Percentiles rank a stretch among this genome's conserved stretches.
These are phyloP conservation scores for Mrakia frigida DNA, from an alignment of 768 basidiomycete genomes.

Conservation along the genomic window DNA sequence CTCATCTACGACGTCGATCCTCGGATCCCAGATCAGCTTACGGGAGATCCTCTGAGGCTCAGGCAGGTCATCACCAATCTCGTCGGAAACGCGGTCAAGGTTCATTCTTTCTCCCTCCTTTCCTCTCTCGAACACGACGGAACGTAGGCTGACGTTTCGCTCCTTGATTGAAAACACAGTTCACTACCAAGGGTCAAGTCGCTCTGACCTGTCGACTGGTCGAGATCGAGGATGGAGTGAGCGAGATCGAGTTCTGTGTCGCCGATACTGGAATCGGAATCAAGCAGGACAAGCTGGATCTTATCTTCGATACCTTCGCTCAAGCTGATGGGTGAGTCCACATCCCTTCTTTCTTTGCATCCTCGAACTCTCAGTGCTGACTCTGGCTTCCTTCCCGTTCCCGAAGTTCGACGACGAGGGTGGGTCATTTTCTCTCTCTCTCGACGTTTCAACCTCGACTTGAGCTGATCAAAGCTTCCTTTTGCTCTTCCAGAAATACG, in stretches of 20 bases:
- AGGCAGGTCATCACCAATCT: conserved; percentile 56
- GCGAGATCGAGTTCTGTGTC: conserved; percentile 93
- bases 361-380: not conserved
- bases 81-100: conserved; percentile 37
- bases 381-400: not conserved
- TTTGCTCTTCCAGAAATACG: conserved; percentile 65
- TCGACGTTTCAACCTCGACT: not conserved
- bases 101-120: conserved; percentile 62
- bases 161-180: not conserved
- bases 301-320: conserved; percentile 98
- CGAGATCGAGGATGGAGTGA: conserved; percentile 66
- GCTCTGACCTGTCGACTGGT: conserved; percentile 78
- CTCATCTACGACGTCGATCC: conserved; percentile 94
- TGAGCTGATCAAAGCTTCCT: conserved; percentile 34
- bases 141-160: not conserved
- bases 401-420: conserved; percentile 68
- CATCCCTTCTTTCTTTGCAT: too few species aligned
- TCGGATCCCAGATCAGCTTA: conserved; percentile 91
- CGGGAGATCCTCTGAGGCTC: conserved; percentile 90
- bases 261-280: conserved; percentile 98
- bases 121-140: not conserved
- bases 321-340: conserved; percentile 74
- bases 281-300: conserved; percentile 92
- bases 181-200: conserved; percentile 73
- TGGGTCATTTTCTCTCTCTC: conserved; percentile 40